Evolutionary conservation across 2,329 filamentous ascomycete species (phyloP), one percentile per base, ranked within the genome.

Genomic region (Colletotrichum truncatum): DNA sequence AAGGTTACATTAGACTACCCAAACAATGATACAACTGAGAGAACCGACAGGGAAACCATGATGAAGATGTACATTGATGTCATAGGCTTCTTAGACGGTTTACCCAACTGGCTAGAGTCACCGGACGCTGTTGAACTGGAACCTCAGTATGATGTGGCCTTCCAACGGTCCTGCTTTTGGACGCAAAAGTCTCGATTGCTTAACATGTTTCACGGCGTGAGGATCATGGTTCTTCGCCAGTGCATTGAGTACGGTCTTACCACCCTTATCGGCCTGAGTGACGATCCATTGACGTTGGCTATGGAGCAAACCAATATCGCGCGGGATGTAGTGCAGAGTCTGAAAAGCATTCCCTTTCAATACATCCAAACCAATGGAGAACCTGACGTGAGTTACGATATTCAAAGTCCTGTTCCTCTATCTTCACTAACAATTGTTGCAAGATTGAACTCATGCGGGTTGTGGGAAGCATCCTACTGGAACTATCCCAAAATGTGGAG

Each of bases 381-480:
- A 6, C 61, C 56, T 8, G 49, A 54, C 1, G 53, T 58, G 14
- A 58, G 53, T 58, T 7, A 2, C n/a, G 30, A 3, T 16, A 7
- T 9, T 53, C 10, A 54, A 1, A 11, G 12, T 4, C 1, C 4
- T 4, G 6, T 23, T 0, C 21, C 2, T 12, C 6, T 39, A 16
- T 10, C 53, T 6, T 36, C 4, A 21, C 18, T 46, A 9, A 46
- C 28, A 36, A 12, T n/a, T 8, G 6, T 18, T 12, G 1, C 4
- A 16, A 79, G 77, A 76, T 78, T 8, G 78, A 80, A 56, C 80
- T 80, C 51, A 79, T 80, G 53, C 72, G 78, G 0, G 69, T 79
- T 1, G 74, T 79, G 6, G 78, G 78, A 3, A 77, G 77, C 5
- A 78, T 74, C 34, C 66, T 80, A 6, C 51, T 80, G 11, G 77